phyloP scores from a whole-genome alignment of 139 green algal species.

The Coelastrella sp. region DNA sequence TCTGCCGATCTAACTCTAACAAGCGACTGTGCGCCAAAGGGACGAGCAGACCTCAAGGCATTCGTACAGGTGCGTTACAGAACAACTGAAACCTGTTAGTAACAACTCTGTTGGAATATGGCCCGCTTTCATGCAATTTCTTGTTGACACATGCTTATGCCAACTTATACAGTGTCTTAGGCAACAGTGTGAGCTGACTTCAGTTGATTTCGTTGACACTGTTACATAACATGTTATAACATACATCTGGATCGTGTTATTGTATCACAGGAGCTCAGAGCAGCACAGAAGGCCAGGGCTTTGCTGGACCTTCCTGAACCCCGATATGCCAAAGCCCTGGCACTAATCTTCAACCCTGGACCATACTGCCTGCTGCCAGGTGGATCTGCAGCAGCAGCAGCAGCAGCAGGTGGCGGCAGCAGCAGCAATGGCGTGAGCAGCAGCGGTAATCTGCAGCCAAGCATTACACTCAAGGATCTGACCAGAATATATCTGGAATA shows the following conservation, averaged over 20 bases:
- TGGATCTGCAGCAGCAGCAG: neutral
- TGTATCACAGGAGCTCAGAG: conserved; percentile 34
- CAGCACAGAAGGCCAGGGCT: conserved; percentile 17
- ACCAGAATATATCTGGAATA: conserved; percentile 32
- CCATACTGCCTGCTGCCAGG: conserved; percentile 25
- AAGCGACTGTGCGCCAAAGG: neutral
- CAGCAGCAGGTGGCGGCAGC: neutral
- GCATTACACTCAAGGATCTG: neutral
- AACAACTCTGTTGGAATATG: no score
- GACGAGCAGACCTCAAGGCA: neutral
- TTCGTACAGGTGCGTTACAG: conserved; percentile 30
- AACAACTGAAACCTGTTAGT: no score
- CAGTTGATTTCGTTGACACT: neutral
- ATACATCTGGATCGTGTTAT: neutral
- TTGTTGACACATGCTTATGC: no score
- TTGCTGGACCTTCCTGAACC: conserved; percentile 40
- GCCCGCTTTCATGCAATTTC: no score
- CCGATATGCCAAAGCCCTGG: conserved; percentile 14
- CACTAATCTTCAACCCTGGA: conserved; percentile 17
- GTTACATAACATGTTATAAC: neutral
- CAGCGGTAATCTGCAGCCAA: neutral
- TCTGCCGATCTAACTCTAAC: conserved; percentile 6
- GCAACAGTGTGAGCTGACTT: no score
- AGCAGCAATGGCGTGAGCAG: neutral
- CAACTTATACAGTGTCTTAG: no score